Base-by-base conservation (phyloP, 352 stramenopile species). In the Globisporangium irregulare region DNA sequence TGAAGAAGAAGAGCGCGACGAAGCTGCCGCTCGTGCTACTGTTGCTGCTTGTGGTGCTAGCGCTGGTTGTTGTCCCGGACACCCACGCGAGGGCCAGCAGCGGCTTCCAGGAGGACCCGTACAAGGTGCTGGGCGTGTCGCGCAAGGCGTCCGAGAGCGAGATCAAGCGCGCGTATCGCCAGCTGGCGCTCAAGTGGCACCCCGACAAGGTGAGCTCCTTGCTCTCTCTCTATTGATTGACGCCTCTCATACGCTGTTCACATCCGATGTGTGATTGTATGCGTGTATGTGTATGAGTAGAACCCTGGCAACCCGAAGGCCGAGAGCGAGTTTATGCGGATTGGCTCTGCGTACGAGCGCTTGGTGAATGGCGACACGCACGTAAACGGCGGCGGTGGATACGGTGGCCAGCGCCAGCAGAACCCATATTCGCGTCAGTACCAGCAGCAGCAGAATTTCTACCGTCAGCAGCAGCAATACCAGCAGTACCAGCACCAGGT, bases 171-270 rank as follows among this genome's bases (percentile, higher is more conserved):
- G 87, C 87, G 32, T 98, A 98, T 64, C 80, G 89, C 4, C 75
- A 82, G 48, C 69, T 97, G 32, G 90, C 92, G 29, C 75, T 97
- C 48, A 96, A 98, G 67, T 95, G 87, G 80, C 92, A 98, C 64
- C 92, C 92, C 4, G 92, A 98, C 75, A 97, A 97, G 75, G 89
- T 94, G 22, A 6, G 55, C 76, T 86, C 41, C 87, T 43, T 43
- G 36, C 10, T 43, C 36, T 43, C 36, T 60, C 15, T n/a, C 18
- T 22, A 5, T 8, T 10, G 15, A 29, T 18, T 20, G 36, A 15
- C 14, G 10, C 2, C 36, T 29, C 27, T 29, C 27, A 41, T 36
- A 9, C 36, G 36, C 36, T 41, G 27, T 14, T 41, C 4, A 41
- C 22, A 25, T n/a, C 54, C n/a, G 1, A 20, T 66, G 4, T 32